phyloP scores from a whole-genome alignment of 1,284 basidiomycete species.

The Hemileia vastatrix region DNA sequence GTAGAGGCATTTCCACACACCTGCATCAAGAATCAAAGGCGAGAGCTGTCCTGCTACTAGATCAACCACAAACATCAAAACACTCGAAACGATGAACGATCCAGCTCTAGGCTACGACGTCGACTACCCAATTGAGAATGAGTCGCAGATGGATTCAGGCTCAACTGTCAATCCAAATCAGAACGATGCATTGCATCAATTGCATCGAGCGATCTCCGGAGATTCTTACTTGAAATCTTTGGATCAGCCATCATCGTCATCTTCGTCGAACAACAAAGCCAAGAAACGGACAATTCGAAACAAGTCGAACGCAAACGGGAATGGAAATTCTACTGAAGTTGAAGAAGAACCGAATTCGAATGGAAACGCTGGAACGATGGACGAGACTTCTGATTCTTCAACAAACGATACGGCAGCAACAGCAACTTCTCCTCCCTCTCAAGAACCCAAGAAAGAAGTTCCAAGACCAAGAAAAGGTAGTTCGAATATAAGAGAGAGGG shows the following conservation, averaged over 20 bases:
- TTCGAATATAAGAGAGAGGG: constrained; percentile 28
- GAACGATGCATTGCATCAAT: not conserved
- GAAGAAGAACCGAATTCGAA: not conserved
- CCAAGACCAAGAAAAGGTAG: constrained; percentile 5
- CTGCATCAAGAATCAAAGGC: no score
- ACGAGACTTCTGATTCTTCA: no score
- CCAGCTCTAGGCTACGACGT: no score
- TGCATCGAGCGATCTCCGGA: not conserved
- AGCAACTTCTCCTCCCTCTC: not conserved
- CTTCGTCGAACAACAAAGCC: not conserved
- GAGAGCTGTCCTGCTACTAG: no score
- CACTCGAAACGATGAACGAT: no score
- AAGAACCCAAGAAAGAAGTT: constrained; percentile 13
- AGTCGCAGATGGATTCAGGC: no score
- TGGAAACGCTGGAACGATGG: not conserved
- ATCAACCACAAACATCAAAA: no score
- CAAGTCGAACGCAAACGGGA: no score
- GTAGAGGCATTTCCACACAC: no score
- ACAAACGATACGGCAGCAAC: not conserved
- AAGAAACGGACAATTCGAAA: no score
- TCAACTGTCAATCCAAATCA: no score
- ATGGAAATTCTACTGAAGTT: not conserved
- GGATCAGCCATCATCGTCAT: not conserved
- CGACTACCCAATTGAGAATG: no score
- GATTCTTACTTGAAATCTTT: not conserved